These are phyloP conservation scores for Paramecium primaurelia DNA, from an alignment of 73 alveolate genomes.

Conservation along the genomic window DNA sequence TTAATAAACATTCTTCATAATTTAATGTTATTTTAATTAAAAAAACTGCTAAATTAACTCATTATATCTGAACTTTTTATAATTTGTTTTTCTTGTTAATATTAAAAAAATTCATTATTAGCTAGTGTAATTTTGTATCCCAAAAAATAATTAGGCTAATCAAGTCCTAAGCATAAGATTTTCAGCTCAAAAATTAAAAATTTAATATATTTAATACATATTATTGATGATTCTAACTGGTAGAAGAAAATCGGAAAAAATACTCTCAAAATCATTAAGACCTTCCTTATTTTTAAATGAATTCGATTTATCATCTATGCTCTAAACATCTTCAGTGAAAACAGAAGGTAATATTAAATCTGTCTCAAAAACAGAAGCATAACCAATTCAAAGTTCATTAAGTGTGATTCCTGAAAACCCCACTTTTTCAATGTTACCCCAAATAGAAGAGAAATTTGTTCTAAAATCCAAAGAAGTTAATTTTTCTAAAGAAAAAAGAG, in stretches of 20 bases:
- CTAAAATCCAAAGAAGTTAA: neutral
- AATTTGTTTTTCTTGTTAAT: neutral
- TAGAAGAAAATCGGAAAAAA: neutral
- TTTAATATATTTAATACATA: neutral
- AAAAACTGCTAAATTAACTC: neutral
- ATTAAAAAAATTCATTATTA: neutral
- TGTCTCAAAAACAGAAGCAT: neutral
- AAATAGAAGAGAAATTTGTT: neutral
- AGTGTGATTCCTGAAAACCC: neutral
- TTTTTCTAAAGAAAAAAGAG: neutral
- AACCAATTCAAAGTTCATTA: neutral
- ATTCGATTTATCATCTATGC: neutral
- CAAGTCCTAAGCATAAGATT: neutral
- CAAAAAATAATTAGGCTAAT: neutral
- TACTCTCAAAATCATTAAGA: neutral
- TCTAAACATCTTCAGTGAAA: neutral
- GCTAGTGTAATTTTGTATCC: neutral
- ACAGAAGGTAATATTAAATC: neutral
- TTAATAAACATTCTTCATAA: neutral
- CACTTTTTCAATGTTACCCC: neutral
- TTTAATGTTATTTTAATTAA: neutral
- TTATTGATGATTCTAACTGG: neutral
- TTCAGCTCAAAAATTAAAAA: neutral
- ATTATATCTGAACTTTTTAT: neutral
- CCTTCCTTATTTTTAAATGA: neutral